Base-by-base conservation (phyloP, 2,329 filamentous ascomycete genomes). In the Parascedosporium putredinis region DNA sequence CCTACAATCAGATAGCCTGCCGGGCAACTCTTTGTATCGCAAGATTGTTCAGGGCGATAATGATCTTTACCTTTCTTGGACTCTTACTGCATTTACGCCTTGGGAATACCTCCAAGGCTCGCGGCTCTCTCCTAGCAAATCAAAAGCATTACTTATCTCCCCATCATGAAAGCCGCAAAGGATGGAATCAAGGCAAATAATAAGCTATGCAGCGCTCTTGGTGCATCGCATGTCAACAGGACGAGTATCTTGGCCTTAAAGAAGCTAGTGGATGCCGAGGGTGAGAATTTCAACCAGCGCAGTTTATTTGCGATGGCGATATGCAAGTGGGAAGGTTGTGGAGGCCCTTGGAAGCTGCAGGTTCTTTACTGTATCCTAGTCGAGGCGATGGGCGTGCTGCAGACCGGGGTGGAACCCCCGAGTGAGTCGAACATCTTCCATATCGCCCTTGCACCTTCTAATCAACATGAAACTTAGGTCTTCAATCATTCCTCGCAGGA, bases 131-230 rank as follows among this genome's bases (percentile, higher is more conserved):
- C 10, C 70, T 69, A 34, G 66, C 68, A 44, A 84, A 79, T 59
- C 61, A 67, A 45, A 64, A 64, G 18, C 69, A 3, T 73, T 18
- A 72, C 60, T 2, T 58, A 64, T 22, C 59, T 63, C 6, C 52
- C 81, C 16, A 75, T 82, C 3, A 75, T 76, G 3, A 69, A 79
- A 25, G 83, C 85, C 4, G 83, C 80, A 4, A 75, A 84, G 27
- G 87, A 94, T 61, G 88, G 88, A 4, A 80, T 95, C 61, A 88
- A 85, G 59, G 77, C 83, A 1, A 79, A 86, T 2, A 95, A 89
- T 61, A 93, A 84, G 61, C 69, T 88, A 4, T 78, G 76, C 40
- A 81, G 82, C 55, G 67, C 91, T 4, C 69, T 93, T 49, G 75
- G 76, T 12, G 78, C 79, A 20, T 78, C 84, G 7, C 72, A 84